phyloP scores from a whole-genome alignment of 2,329 filamentous ascomycete species.

The Myriosclerotinia duriaeana region DNA sequence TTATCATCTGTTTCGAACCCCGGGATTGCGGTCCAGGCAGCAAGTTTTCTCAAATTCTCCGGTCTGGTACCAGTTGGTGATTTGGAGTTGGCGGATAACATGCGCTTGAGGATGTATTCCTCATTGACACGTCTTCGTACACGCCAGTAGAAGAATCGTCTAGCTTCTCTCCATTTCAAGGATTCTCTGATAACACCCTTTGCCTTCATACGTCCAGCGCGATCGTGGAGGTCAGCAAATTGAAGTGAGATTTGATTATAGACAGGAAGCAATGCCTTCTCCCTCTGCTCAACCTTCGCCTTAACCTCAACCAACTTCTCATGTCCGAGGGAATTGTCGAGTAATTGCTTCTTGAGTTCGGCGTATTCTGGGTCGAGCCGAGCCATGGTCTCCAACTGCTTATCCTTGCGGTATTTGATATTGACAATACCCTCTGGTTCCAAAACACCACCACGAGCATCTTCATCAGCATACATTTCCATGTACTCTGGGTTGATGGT shows the following conservation, averaged over 20 bases:
- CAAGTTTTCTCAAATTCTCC: slow-evolving; percentile 70
- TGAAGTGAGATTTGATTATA: slow-evolving; percentile 95
- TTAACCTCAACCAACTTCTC: slow-evolving; percentile 79
- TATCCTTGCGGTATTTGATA: slow-evolving; percentile 98
- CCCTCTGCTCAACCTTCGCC: slow-evolving; percentile 77
- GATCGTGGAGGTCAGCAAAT: slow-evolving; percentile 96
- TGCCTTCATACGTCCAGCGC: slow-evolving; percentile 95
- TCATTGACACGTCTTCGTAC: slow-evolving; percentile 94
- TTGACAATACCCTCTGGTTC: slow-evolving; percentile 97
- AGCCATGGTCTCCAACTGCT: slow-evolving; percentile 96
- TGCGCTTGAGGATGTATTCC: slow-evolving; percentile 93
- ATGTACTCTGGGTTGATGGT: slow-evolving; percentile 96
- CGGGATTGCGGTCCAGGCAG: slow-evolving; percentile 77
- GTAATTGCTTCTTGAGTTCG: slow-evolving; percentile 76
- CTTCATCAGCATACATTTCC: slow-evolving; percentile 99
- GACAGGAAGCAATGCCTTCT: slow-evolving; percentile 85
- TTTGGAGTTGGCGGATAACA: slow-evolving; percentile 51
- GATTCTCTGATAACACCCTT: slow-evolving; percentile 88
- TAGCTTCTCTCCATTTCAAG: slow-evolving; percentile 82
- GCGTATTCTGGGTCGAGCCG: slow-evolving; percentile 84
- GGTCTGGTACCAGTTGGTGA: slow-evolving; percentile 55
- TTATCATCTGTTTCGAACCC: slow-evolving; percentile 78
- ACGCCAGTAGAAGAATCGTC: slow-evolving; percentile 99
- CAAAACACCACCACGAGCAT: slow-evolving; percentile 92
- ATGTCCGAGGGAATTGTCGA: slow-evolving; percentile 61